Base-by-base conservation (phyloP, 1,139 yeast species). In the Lodderomyces orthopsilosis region DNA sequence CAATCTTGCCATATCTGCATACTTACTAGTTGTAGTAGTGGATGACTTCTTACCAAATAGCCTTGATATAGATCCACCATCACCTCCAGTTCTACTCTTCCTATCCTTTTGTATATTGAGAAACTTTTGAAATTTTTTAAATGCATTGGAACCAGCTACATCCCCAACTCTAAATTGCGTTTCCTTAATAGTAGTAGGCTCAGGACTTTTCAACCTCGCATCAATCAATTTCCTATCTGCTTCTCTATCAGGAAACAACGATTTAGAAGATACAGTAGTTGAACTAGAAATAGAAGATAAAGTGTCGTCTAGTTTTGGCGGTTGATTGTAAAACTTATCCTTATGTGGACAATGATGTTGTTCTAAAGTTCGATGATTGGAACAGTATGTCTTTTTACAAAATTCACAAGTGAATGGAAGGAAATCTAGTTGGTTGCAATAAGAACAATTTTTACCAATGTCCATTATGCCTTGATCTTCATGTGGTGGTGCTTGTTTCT, bases 381-480 rank as follows among this genome's bases (percentile, higher is more conserved):
- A 65, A 57, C 94, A 85, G 52, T 69, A 84, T 2, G 74, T 68
- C n/a, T 62, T 58, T 13, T 73, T 62, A 56, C 93, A 85, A 41
- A 59, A 63, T 33, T 74, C 74, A 59, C 94, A 85, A 33, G 66
- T 68, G 59, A 80, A 84, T 1, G 94, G 91, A 27, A 85, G 64
- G 54, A 85, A 85, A 55, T 85, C 94, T 5, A 83, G 60, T 52
- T 75, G 79, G 41, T 78, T 69, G 59, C 94, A 85, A 42, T 72
- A 71, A 24, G 67, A 58, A 57, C 94, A 85, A 56, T 83, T 85
- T 48, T 77, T 68, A 3, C 93, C 93, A 6, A 85, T 80, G 53
- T 85, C 83, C 65, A 85, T 70, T 58, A 85, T 63, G 14, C 82
- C 82, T 38, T 61, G 66, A 27, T 64, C 67, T 35, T 64, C 66